phyloP scores from a whole-genome alignment of 306 rosid species.

The Carpinus fangiana region DNA sequence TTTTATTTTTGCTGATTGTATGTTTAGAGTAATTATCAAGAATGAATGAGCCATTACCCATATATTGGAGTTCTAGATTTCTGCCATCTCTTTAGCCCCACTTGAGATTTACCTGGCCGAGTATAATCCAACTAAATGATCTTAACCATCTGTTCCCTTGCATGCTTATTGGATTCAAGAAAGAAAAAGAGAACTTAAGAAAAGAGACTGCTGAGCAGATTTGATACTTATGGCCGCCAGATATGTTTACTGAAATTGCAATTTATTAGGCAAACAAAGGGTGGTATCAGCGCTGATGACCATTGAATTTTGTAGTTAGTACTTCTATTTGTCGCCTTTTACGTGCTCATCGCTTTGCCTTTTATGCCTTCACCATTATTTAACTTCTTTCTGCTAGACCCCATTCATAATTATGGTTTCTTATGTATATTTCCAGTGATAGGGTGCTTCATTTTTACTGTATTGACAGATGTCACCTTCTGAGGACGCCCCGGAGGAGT shows the following conservation, averaged over 20 bases:
- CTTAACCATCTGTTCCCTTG: conserved; percentile 13
- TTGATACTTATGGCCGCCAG: neutral
- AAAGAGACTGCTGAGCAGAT: neutral
- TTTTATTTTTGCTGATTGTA: neutral
- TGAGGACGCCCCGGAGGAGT: conserved; percentile 89
- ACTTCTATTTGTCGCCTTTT: neutral
- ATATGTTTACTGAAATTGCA: neutral
- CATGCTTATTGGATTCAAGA: neutral
- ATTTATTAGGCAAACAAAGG: neutral
- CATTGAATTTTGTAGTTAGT: neutral
- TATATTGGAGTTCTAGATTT: neutral
- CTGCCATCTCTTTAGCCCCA: neutral
- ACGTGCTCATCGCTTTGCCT: neutral
- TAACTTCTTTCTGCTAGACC: neutral
- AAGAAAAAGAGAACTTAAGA: neutral
- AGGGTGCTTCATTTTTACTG: conserved; percentile 28
- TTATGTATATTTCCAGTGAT: conserved; percentile 17
- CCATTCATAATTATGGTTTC: neutral
- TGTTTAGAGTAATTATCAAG: neutral
- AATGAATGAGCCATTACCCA: neutral
- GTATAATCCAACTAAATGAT: conserved; percentile 4
- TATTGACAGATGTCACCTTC: conserved; percentile 67
- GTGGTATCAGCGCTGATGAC: neutral
- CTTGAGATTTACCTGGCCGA: neutral
- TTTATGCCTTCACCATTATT: neutral